Conservation (phyloP, 352 stramenopile genomes). For the Thraustochytrium sp. region DNA sequence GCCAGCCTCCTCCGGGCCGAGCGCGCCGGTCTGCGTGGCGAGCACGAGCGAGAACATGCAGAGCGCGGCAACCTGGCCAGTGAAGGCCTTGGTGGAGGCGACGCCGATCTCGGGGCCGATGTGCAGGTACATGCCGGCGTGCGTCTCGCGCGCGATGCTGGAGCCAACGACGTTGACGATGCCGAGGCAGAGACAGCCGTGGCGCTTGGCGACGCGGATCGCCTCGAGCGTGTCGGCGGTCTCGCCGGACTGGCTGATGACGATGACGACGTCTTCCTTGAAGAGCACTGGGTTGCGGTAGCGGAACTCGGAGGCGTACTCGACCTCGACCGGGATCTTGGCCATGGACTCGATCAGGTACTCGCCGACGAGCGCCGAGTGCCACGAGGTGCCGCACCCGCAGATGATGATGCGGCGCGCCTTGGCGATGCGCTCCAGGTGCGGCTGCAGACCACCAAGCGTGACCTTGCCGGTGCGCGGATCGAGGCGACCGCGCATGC, state of each 20-base stretch:
- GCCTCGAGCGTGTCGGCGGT: constrained; percentile 85
- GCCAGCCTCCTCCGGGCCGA: constrained; percentile 42
- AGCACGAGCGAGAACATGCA: constrained; percentile 49
- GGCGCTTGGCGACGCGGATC: constrained; percentile 72
- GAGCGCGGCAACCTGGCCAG: constrained; percentile 79
- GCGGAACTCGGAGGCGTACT: constrained; percentile 53
- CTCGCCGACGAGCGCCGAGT: constrained; percentile 50
- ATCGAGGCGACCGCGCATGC: constrained; percentile 49
- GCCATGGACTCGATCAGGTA: constrained; percentile 51
- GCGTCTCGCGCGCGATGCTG: constrained; percentile 85
- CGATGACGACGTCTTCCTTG: constrained; percentile 59
- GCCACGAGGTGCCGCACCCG: constrained; percentile 53
- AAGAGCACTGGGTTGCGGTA: constrained; percentile 53
- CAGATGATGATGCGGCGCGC: constrained; percentile 51
- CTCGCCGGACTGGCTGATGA: constrained; percentile 95
- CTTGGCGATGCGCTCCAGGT: constrained; percentile 40
- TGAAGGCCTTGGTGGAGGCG: constrained; percentile 97
- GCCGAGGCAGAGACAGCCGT: constrained; percentile 72
- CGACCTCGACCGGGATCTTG: constrained; percentile 51
- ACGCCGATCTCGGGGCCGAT: constrained; percentile 95
- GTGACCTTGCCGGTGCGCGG: background rate
- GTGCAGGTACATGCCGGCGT: constrained; percentile 95
- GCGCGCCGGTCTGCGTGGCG: constrained; percentile 30
- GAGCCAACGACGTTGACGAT: constrained; percentile 95
- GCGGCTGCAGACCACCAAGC: background rate